These are phyloP conservation scores for Eragrostis nindensis DNA, from an alignment of 176 grass and related monocot genomes.

Conservation along the genomic window DNA sequence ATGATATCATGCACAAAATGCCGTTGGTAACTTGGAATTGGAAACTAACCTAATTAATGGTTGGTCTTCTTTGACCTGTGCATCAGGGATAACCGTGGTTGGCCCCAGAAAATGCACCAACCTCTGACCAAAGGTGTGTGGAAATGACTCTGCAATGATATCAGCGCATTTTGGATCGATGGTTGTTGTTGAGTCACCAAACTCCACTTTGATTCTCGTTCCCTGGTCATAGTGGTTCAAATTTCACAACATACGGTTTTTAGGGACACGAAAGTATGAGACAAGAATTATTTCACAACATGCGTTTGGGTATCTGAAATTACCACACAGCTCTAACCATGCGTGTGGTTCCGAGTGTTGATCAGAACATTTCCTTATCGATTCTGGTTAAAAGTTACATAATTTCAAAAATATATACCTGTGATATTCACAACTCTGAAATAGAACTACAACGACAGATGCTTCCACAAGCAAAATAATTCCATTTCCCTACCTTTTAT, in stretches of 20 bases:
- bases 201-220: constrained; percentile 52
- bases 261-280: neutral
- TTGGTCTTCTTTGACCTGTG: constrained; percentile 41
- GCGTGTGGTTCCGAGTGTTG: no score
- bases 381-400: neutral
- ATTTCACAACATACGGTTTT: neutral
- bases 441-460: no score
- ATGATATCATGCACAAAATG: neutral
- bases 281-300: neutral
- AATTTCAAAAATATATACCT: neutral
- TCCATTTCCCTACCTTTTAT: neutral
- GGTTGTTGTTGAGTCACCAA: constrained; percentile 59
- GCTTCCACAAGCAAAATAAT: no score
- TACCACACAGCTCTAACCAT: neutral
- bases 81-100: constrained; percentile 15
- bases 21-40: neutral
- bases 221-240: constrained; percentile 44
- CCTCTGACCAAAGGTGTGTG: constrained; percentile 62
- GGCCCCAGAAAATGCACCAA: constrained; percentile 65
- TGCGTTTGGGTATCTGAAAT: neutral
- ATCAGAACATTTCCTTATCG: no score
- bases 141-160: constrained; percentile 51
- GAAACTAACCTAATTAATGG: constrained; percentile 48
- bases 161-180: constrained; percentile 50
- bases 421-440: no score